Conservation (phyloP, 2,329 filamentous ascomycete genomes). For the Calonectria hawksworthii region DNA sequence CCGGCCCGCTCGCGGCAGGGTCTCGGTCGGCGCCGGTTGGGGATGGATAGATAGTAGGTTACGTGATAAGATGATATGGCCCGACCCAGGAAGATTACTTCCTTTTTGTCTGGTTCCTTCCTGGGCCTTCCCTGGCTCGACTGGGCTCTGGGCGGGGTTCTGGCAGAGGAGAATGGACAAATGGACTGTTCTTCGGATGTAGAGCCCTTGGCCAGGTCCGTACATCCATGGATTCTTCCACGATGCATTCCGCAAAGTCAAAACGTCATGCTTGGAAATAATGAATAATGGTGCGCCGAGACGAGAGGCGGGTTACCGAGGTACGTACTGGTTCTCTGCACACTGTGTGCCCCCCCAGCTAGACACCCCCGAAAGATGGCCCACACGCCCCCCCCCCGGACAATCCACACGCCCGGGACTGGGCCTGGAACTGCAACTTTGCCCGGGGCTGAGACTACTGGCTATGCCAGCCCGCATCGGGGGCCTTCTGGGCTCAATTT, state of each 20-base stretch:
- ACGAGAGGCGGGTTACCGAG: neutral
- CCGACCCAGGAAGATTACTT: neutral
- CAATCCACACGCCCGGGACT: conserved; percentile 29
- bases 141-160: neutral
- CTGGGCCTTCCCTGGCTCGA: neutral
- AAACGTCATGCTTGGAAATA: conserved; percentile 23
- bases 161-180: neutral
- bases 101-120: neutral
- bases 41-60: neutral
- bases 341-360: conserved; percentile 14
- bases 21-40: conserved; percentile 20
- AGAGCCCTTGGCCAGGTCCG: neutral
- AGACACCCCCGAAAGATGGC: neutral
- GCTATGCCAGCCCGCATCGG: conserved; percentile 40
- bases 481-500: conserved; percentile 38
- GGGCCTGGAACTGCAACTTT: conserved; percentile 18
- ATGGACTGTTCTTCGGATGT: neutral
- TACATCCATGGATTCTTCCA: conserved; percentile 1
- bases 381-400: conserved; percentile 5
- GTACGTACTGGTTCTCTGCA: conserved; percentile 2
- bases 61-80: conserved; percentile 3
- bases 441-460: conserved; percentile 17
- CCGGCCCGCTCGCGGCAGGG: conserved; percentile 12
- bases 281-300: conserved; percentile 19
- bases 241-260: conserved; percentile 7